phyloP scores from a whole-genome alignment of 2,329 filamentous ascomycete genomes.

The Epichloe glyceriae region DNA sequence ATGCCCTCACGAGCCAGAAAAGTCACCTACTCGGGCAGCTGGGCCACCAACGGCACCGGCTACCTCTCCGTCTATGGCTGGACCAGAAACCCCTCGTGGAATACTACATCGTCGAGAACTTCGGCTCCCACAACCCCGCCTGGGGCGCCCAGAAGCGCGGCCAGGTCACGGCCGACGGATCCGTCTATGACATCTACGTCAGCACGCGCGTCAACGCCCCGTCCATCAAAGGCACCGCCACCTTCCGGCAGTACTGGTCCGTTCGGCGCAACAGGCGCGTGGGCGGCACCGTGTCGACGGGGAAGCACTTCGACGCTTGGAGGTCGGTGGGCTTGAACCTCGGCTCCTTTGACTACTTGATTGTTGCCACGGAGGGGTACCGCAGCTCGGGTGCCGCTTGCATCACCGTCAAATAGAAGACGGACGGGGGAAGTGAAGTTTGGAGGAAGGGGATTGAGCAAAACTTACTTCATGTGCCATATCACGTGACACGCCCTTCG shows the following conservation, averaged over 20 bases:
- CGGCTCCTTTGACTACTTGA: slow-evolving; percentile 38
- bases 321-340: slow-evolving; percentile 31
- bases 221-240: slow-evolving; percentile 34
- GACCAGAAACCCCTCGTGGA: slow-evolving; percentile 22
- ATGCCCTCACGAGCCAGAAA: slow-evolving; percentile 12
- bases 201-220: slow-evolving; percentile 27
- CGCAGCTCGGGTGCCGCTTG: slow-evolving; percentile 29
- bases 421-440: too few relatives aligned
- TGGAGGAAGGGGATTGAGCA: too few relatives aligned
- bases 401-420: neutral
- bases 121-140: slow-evolving; percentile 24
- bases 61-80: slow-evolving; percentile 28
- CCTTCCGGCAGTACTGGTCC: slow-evolving; percentile 34
- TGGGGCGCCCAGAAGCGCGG: slow-evolving; percentile 20
- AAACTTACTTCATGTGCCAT: too few relatives aligned
- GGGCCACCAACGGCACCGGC: slow-evolving; percentile 15
- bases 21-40: slow-evolving; percentile 9
- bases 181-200: slow-evolving; percentile 24
- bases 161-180: slow-evolving; percentile 22
- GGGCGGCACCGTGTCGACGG: slow-evolving; percentile 33
- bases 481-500: too few relatives aligned
- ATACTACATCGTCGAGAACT: slow-evolving; percentile 27
- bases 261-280: slow-evolving; percentile 13
- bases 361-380: slow-evolving; percentile 42
- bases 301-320: slow-evolving; percentile 12